Percentiles rank a stretch among this genome's conserved stretches.
Evolutionary conservation across 768 basidiomycete genomes (phyloP).

Genomic region (Termitomyces heimii): DNA sequence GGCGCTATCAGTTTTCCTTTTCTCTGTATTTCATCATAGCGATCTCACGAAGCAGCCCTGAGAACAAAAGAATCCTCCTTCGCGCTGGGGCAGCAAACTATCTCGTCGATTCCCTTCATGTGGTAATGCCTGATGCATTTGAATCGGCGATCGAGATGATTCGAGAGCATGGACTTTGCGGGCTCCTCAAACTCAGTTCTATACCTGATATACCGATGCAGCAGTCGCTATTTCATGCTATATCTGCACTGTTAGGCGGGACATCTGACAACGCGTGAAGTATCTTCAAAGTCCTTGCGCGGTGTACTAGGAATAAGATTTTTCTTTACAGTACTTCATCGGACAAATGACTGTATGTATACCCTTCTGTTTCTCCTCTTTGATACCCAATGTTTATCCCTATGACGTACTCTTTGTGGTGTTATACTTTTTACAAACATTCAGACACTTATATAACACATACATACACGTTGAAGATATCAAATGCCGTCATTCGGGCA

Average conservation of each 20-base stretch:
- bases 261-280: background rate
- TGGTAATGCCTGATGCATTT: constrained; percentile 2
- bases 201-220: constrained; percentile 3
- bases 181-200: background rate
- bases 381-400: background rate
- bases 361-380: background rate
- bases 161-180: constrained; percentile 5
- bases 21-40: constrained; percentile 8
- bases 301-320: background rate
- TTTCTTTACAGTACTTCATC: background rate
- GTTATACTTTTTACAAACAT: background rate
- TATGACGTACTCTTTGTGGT: background rate
- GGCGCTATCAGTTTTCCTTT: constrained; percentile 10
- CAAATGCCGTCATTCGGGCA: no score
- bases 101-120: constrained; percentile 6
- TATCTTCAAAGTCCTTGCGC: background rate
- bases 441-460: background rate
- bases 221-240: constrained; percentile 4
- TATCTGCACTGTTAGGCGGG: constrained; percentile 4
- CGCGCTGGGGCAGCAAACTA: constrained; percentile 8
- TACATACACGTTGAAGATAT: background rate
- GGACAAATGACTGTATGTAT: background rate
- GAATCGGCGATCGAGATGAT: background rate
- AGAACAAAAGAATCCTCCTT: constrained; percentile 4
- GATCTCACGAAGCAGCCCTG: background rate